phyloP scores from a whole-genome alignment of 179 eudicot species.

The Patellifolia procumbens region DNA sequence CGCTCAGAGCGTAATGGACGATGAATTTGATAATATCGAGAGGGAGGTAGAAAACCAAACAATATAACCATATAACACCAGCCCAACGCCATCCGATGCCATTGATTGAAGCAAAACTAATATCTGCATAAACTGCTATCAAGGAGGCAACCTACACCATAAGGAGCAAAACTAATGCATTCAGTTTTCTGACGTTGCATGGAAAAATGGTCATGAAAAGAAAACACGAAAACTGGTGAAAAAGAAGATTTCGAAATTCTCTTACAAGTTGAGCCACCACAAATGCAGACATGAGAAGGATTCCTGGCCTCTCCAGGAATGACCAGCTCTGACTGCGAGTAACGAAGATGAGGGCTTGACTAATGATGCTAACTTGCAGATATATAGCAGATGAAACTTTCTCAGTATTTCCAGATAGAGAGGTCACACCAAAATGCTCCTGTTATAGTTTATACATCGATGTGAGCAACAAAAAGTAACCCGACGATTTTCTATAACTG shows the following conservation, averaged over 20 bases:
- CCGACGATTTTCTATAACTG: neutral
- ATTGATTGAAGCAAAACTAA: conserved; percentile 59
- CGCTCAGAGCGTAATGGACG: conserved; percentile 61
- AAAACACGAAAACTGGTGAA: too few relatives aligned
- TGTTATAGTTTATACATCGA: conserved; percentile 24
- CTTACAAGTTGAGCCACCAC: conserved; percentile 73
- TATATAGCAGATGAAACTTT: conserved; percentile 64
- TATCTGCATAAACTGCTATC: conserved; percentile 71
- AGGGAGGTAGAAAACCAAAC: conserved; percentile 65
- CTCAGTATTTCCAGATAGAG: conserved; percentile 47
- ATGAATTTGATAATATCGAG: conserved; percentile 66
- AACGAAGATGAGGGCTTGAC: conserved; percentile 84
- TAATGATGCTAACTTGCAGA: conserved; percentile 78
- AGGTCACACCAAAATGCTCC: conserved; percentile 56
- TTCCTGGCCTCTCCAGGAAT: conserved; percentile 73
- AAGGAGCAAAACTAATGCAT: neutral
- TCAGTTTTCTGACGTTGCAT: too few relatives aligned
- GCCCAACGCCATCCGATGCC: conserved; percentile 95
- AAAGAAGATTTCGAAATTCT: neutral
- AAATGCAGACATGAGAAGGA: conserved; percentile 63
- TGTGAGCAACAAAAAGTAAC: neutral
- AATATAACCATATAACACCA: conserved; percentile 78
- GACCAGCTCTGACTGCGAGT: conserved; percentile 86
- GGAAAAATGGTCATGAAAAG: too few relatives aligned
- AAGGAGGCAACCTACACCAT: conserved; percentile 64